Evolutionary conservation across 129 eudicot species (phyloP).

Genomic region (Lactuca saligna): DNA sequence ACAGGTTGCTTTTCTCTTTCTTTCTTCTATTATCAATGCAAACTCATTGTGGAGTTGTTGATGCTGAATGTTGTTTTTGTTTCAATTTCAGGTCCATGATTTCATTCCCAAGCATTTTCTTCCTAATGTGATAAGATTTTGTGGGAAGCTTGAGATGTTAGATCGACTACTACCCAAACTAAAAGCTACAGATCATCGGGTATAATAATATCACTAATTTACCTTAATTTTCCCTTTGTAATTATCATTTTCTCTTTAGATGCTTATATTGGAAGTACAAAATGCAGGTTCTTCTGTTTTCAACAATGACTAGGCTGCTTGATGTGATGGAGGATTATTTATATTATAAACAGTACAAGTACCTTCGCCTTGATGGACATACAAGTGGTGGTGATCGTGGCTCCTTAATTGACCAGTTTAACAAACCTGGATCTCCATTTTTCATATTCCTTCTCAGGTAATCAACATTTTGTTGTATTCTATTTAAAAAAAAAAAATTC

Average conservation of each 20-base stretch:
- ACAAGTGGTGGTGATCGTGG: constrained; percentile 97
- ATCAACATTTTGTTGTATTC: constrained; percentile 2
- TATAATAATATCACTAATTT: constrained; percentile 22
- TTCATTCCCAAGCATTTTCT: constrained; percentile 85
- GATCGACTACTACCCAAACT: constrained; percentile 91
- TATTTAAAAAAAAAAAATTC: background rate
- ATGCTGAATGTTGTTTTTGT: constrained; percentile 17
- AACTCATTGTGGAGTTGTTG: background rate
- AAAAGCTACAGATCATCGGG: constrained; percentile 99
- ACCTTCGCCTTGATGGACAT: constrained; percentile 96
- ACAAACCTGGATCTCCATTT: constrained; percentile 81
- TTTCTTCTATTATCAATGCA: background rate
- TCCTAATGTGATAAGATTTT: constrained; percentile 82
- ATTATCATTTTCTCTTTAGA: constrained; percentile 10
- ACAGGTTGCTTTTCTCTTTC: constrained; percentile 54
- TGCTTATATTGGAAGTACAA: constrained; percentile 18
- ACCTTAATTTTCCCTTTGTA: background rate
- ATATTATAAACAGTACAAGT: constrained; percentile 82
- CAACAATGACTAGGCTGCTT: constrained; percentile 98
- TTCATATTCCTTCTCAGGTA: constrained; percentile 97
- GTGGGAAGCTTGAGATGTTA: constrained; percentile 99
- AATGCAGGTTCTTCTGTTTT: constrained; percentile 91
- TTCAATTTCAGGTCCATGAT: constrained; percentile 69
- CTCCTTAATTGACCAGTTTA: constrained; percentile 78
- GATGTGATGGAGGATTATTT: constrained; percentile 99